These are phyloP conservation scores for Acer saccharum DNA, from an alignment of 345 rosid species.

Conservation along the genomic window DNA sequence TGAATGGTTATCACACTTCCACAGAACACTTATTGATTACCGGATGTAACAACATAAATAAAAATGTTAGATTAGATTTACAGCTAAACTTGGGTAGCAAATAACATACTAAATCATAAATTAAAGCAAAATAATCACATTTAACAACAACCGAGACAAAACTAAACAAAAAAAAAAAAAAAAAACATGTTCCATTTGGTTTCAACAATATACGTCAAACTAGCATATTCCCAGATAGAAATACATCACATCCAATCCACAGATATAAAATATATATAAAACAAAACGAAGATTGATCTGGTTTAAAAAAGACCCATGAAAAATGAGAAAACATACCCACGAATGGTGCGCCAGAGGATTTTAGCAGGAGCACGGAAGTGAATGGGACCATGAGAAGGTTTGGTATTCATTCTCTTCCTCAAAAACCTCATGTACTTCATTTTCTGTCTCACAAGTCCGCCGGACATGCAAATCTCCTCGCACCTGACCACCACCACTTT, in stretches of 20 bases:
- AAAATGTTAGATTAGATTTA: neutral
- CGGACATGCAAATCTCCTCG: conserved; percentile 83
- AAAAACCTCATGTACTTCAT: conserved; percentile 91
- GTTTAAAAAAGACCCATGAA: neutral
- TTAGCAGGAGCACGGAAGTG: conserved; percentile 89
- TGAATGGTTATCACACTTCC: neutral
- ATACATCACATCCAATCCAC: neutral
- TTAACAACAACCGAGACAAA: no score
- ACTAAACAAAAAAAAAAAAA: neutral
- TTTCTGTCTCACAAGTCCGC: conserved; percentile 87
- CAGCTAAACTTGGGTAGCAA: neutral
- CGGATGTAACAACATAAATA: neutral
- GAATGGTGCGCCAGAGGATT: conserved; percentile 88
- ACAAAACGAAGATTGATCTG: neutral
- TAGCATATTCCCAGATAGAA: neutral
- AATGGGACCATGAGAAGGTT: conserved; percentile 95
- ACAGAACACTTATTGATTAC: neutral
- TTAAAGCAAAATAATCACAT: neutral
- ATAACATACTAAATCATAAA: neutral
- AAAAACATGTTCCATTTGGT: neutral
- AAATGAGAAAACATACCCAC: conserved; percentile 49
- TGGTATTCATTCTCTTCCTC: conserved; percentile 89
- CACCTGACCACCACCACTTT: conserved; percentile 75
- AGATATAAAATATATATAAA: neutral
- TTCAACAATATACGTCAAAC: neutral